phyloP scores from a whole-genome alignment of 352 stramenopile species.

The Blastocystis sp. region DNA sequence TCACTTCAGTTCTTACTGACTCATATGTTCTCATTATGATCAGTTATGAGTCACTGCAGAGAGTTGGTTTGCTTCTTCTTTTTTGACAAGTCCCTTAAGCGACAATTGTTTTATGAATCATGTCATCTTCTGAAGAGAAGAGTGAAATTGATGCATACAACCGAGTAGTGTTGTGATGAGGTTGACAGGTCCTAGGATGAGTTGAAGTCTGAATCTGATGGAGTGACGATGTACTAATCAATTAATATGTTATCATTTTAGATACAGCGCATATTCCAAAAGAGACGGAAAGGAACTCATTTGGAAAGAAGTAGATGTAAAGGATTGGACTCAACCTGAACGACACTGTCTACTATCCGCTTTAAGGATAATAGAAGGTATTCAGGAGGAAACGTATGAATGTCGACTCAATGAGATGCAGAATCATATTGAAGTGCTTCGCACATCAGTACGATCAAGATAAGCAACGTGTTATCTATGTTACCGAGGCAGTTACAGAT shows the following conservation, averaged over 20 bases:
- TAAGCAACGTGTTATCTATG: conserved; percentile 44
- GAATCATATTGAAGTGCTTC: conserved; percentile 39
- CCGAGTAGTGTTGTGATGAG: background rate
- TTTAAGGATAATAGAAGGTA: conserved; percentile 7
- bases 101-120: conserved; percentile 15
- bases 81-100: background rate
- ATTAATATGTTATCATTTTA: background rate
- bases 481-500: conserved; percentile 38
- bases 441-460: conserved; percentile 5
- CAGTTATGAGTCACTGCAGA: background rate
- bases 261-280: conserved; percentile 48
- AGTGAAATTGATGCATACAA: conserved; percentile 20
- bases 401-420: background rate
- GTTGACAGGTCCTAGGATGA: background rate
- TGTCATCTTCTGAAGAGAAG: conserved; percentile 35
- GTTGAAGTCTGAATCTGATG: background rate
- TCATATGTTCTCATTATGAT: background rate
- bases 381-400: background rate
- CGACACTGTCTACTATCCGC: conserved; percentile 25
- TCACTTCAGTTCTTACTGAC: background rate
- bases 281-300: conserved; percentile 47
- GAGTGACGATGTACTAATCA: background rate
- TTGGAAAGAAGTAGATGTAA: conserved; percentile 44
- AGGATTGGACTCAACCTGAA: conserved; percentile 10
- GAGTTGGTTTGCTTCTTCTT: background rate